A percentile compares a stretch with the other conserved stretches of the same genome.
phyloP scores from a whole-genome alignment of 345 rosid genomes.

The Euphorbia pulcherrima region DNA sequence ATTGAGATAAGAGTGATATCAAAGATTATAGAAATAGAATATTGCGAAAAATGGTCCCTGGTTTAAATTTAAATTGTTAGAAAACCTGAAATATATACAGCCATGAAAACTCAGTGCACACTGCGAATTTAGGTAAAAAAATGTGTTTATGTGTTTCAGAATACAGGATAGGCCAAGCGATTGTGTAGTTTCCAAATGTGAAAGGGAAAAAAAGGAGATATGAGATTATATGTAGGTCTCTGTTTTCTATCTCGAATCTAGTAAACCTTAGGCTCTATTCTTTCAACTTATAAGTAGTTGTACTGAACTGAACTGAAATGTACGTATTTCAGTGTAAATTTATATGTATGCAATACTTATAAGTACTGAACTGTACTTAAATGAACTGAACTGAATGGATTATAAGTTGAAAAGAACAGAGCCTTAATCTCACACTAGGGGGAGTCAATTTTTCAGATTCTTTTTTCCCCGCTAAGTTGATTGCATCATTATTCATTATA shows the following conservation, averaged over 20 bases:
- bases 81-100: background rate
- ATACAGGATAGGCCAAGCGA: background rate
- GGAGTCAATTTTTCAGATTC: background rate
- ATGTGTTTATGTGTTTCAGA: background rate
- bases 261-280: constrained; percentile 1
- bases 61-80: background rate
- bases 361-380: too few species aligned
- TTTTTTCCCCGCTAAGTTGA: background rate
- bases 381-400: too few species aligned
- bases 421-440: background rate
- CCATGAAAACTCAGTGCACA: background rate
- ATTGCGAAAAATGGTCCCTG: background rate
- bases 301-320: too few species aligned
- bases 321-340: too few species aligned
- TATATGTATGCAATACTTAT: too few species aligned
- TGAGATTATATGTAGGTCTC: background rate
- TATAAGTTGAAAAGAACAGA: too few species aligned
- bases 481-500: too few species aligned
- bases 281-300: too few species aligned
- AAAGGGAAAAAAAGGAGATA: background rate
- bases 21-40: background rate
- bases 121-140: background rate
- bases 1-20: background rate
- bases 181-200: background rate
- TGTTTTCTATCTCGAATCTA: background rate